phyloP scores from a whole-genome alignment of 257 asterid genomes.

The Avicennia marina region DNA sequence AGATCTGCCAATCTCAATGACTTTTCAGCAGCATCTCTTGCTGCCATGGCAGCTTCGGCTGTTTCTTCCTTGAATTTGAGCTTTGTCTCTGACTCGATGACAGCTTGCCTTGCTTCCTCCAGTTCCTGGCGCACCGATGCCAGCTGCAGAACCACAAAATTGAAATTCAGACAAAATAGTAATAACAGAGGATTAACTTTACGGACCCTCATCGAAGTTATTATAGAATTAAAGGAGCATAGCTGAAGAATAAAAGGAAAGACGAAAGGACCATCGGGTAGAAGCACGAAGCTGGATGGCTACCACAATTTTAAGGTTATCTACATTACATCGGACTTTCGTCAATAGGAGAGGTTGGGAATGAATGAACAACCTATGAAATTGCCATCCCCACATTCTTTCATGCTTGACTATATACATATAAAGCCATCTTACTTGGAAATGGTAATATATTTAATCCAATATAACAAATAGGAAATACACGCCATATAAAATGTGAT shows the following conservation, averaged over 20 bases:
- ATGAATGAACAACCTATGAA: not conserved
- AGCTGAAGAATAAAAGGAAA: too few species aligned
- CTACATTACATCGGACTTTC: too few species aligned
- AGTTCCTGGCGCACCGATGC: conserved; percentile 66
- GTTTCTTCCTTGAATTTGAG: conserved; percentile 92
- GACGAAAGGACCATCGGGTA: too few species aligned
- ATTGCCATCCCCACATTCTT: not conserved
- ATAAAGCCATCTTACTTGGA: not conserved
- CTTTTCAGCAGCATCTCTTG: conserved; percentile 95
- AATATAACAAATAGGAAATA: too few species aligned
- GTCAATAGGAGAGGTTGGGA: not conserved
- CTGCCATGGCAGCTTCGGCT: conserved; percentile 95
- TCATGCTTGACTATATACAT: not conserved
- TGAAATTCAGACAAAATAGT: conserved; percentile 8
- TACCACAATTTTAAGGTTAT: too few species aligned
- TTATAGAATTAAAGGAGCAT: too few species aligned
- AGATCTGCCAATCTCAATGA: conserved; percentile 82
- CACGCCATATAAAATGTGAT: not conserved
- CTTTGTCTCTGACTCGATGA: conserved; percentile 68
- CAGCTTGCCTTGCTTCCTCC: conserved; percentile 79
- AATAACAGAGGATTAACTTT: not conserved
- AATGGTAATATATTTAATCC: not conserved
- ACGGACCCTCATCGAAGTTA: not conserved
- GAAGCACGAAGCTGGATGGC: too few species aligned
- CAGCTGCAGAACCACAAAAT: conserved; percentile 47